Base-by-base conservation (phyloP, 768 basidiomycete genomes). In the Pholiota conissans region DNA sequence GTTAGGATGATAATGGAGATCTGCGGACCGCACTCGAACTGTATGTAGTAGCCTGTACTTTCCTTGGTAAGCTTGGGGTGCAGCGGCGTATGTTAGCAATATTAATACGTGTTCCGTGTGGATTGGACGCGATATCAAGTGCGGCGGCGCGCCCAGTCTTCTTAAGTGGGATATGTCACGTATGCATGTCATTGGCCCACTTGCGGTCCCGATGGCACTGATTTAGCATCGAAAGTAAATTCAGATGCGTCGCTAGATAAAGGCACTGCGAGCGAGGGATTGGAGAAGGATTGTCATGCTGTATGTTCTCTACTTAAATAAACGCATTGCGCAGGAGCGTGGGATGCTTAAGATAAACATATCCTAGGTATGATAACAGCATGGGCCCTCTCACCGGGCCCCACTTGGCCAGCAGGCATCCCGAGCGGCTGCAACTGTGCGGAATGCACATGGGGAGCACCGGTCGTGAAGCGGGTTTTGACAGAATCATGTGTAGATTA, bases 401-500 rank as follows among this genome's bases (percentile, higher is more conserved):
- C 3, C 40, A 42, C 5, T 6, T 6, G 42, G 20, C 42, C 20
- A 45, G 13, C 46, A 28, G 29, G 42, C n/a, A n/a, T n/a, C 27
- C 40, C 28, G 24, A 14, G 27, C 52, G 40, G 40, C 40, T 54
- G 52, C 45, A 9, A 26, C 39, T 18, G 39, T 24, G 39, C 35
- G 35, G 35, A 28, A 27, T 54, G 53, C 53, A 54, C 53, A 54
- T 54, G 53, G 14, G 46, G 9, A 13, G 52, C 27, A 27, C 40
- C 29, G 53, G 51, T 52, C 50, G 54, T 35, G 48, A 49, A 24
- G 55, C 13, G 48, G 18, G n/a, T 5, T 27, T 5, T 40, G 55
- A 56, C 48, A 50, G 55, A 49, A 56, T 49, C 48, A 56, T 56
- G 55, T 56, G 55, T 32, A 49, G 55, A 46, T 45, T 16, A 30